These are phyloP conservation scores for Porcisia hertigi DNA, from an alignment of 208 protist species.

Conservation along the genomic window DNA sequence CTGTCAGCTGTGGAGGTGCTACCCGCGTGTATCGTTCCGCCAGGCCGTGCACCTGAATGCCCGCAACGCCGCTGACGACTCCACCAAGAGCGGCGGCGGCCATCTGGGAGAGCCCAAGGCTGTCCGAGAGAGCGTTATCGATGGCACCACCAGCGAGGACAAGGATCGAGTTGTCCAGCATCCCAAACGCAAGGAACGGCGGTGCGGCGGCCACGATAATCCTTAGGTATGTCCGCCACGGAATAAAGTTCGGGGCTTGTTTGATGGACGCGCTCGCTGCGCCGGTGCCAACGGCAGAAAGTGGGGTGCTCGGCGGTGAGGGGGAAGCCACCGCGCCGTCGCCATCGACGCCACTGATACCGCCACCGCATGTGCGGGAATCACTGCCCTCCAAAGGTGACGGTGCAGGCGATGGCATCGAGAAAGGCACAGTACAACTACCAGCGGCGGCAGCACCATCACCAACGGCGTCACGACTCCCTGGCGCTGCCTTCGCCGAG, in stretches of 20 bases:
- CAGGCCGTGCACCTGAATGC: constrained; percentile 88
- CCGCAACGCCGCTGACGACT: constrained; percentile 78
- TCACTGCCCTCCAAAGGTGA: background rate
- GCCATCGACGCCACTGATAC: background rate
- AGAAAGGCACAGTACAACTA: background rate
- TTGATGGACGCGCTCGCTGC: background rate
- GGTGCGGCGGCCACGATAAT: constrained; percentile 52
- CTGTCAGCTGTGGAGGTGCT: constrained; percentile 54
- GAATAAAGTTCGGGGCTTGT: constrained; percentile 29
- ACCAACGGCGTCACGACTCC: background rate
- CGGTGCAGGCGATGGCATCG: background rate
- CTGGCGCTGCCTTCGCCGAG: constrained; percentile 14
- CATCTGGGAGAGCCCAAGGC: constrained; percentile 72
- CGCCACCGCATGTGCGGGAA: background rate
- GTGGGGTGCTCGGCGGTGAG: background rate
- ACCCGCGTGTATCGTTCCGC: constrained; percentile 72
- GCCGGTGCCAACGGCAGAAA: background rate
- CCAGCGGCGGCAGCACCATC: background rate
- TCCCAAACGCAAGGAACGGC: constrained; percentile 88
- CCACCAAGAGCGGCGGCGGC: constrained; percentile 78
- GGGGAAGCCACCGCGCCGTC: background rate
- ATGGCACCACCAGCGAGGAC: constrained; percentile 80
- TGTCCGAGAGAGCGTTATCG: constrained; percentile 63
- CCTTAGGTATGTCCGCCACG: constrained; percentile 47
- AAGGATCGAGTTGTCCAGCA: constrained; percentile 84